Conservation (phyloP, 2,329 filamentous ascomycete species). For the Xylariaceae sp. region DNA sequence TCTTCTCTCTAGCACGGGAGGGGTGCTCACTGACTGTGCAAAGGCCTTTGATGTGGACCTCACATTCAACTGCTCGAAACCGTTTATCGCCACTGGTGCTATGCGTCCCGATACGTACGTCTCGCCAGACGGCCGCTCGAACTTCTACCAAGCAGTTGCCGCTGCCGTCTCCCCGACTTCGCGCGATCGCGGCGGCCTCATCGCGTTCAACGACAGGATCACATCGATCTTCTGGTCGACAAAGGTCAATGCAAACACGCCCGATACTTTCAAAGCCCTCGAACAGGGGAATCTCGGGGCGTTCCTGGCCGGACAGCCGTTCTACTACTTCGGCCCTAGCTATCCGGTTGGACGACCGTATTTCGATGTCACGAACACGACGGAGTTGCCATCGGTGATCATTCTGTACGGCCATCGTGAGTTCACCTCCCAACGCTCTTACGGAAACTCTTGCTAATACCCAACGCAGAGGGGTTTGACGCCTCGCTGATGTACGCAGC, state of each 20-base stretch:
- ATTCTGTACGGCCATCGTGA: constrained; percentile 41
- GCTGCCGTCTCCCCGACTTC: constrained; percentile 39
- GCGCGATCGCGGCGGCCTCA: constrained; percentile 41
- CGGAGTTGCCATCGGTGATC: constrained; percentile 39
- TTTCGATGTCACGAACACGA: constrained; percentile 30
- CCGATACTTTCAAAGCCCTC: constrained; percentile 48
- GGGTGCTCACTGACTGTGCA: background rate
- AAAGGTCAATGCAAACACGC: constrained; percentile 49
- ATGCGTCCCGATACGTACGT: constrained; percentile 52
- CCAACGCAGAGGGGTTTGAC: too few species aligned
- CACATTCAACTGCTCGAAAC: constrained; percentile 47
- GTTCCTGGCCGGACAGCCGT: constrained; percentile 48
- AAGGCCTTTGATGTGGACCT: constrained; percentile 48
- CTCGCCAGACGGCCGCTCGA: constrained; percentile 49
- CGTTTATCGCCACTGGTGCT: constrained; percentile 47
- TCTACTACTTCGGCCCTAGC: constrained; percentile 47
- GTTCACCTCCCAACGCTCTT: constrained; percentile 3
- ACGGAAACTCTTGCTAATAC: too few species aligned
- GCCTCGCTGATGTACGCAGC: constrained; percentile 20
- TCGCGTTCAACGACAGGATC: constrained; percentile 49
- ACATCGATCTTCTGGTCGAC: constrained; percentile 47
- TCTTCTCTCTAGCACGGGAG: too few species aligned
- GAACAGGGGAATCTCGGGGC: constrained; percentile 46
- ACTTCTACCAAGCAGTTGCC: constrained; percentile 48
- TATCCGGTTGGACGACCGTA: constrained; percentile 36